Base-by-base conservation (phyloP, 2,329 filamentous ascomycete species). In the Trematosphaeria pertusa region DNA sequence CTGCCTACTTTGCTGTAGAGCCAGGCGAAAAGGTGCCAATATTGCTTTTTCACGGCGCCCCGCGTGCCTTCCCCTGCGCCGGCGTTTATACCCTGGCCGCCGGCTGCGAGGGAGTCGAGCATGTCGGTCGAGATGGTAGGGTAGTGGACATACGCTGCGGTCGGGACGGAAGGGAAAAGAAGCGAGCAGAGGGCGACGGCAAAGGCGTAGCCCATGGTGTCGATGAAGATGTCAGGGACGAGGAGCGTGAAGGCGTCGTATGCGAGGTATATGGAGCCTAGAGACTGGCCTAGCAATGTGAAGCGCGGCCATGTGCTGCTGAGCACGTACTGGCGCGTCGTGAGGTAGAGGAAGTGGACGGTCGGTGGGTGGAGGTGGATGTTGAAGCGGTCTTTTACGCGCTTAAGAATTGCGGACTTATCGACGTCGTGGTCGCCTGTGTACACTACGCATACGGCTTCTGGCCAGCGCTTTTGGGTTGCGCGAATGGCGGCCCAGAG, bases 131-230 rank as follows among this genome's bases (percentile, higher is more conserved):
- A 97, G 43, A 99, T 99, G 45, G 93, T 97, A 1, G 94, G 94
- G 69, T 97, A 99, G 75, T 99, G 94, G 1, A 97, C 92, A 67
- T 99, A 99, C 41, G 94, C 92, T 35, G 84, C 91, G 0, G 91
- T 97, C 0, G 93, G 89, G 1, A 97, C 82, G 26, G 76, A 72
- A 0, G 83, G 87, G 67, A 97, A 97, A 18, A 97, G 78, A 54
- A 88, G 81, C 67, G 91, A 94, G 71, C 81, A 88, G 3, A 97
- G 79, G 7, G 89, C 91, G 9, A 96, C 82, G 0, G 89, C 83
- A 68, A 97, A 99, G 19, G 93, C 91, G 65, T 97, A 99, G 52
- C 94, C 94, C 92, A 99, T 97, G 2, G 94, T 99, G 67, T 99
- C 94, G 61, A 99, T 81, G 69, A 97, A 96, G 41, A 97, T 82